These are phyloP conservation scores for Asterella californica DNA, from an alignment of 225 moss, liverwort and hornwort genomes.

Conservation along the genomic window DNA sequence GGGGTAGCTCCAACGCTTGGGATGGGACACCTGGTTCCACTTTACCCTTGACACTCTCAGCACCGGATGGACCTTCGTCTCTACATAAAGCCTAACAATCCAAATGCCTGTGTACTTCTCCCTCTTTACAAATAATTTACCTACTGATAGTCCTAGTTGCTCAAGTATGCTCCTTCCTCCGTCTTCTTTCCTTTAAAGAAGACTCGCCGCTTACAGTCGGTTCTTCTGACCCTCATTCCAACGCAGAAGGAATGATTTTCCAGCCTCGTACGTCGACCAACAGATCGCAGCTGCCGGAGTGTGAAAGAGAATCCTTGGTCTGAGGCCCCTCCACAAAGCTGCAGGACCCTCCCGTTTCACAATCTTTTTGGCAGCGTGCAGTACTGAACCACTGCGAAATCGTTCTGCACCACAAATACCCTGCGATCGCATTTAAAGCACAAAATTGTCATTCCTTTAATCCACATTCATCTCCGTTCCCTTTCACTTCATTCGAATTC, in stretches of 20 bases:
- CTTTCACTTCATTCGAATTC: neutral
- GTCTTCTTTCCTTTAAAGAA: neutral
- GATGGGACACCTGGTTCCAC: neutral
- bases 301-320: conserved; percentile 85
- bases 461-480: neutral
- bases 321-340: conserved; percentile 66
- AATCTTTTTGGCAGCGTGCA: conserved; percentile 57
- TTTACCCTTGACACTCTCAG: neutral
- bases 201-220: neutral
- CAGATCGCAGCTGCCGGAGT: conserved; percentile 98
- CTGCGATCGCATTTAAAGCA: conserved; percentile 31
- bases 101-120: neutral
- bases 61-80: neutral
- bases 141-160: neutral
- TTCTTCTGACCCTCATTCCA: conserved; percentile 64
- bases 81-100: neutral
- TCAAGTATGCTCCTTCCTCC: neutral
- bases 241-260: conserved; percentile 67
- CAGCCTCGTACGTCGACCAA: conserved; percentile 97
- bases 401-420: conserved; percentile 81
- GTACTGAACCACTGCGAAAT: conserved; percentile 68
- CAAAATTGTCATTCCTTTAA: neutral
- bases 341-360: conserved; percentile 67
- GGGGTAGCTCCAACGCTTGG: neutral
- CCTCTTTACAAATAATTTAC: neutral